Base-by-base conservation (phyloP, 495 filamentous ascomycete genomes). In the Neurospora pannonica region DNA sequence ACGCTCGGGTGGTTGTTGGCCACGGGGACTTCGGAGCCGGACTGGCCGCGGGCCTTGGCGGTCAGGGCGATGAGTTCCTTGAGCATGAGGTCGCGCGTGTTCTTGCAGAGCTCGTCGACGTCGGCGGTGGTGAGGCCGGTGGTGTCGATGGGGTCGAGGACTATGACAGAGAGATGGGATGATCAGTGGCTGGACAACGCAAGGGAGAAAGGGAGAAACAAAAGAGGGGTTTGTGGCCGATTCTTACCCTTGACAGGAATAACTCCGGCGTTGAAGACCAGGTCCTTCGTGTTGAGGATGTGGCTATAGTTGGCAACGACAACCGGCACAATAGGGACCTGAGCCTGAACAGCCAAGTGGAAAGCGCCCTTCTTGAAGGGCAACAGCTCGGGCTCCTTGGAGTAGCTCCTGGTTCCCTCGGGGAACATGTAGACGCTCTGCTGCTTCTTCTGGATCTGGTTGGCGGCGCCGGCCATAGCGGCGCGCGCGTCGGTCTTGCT, bases 291-390 rank as follows among this genome's bases (percentile, higher is more conserved):
- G 76, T 91, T 92, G 76, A 98, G 82, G 34, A 99, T 80, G 77
- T 97, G 89, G 38, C 89, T 90, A 81, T 99, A 99, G 84, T 97
- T 98, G 78, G 90, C 92, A 10, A 89, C 88, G 28, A 98, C 93
- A 28, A 97, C 85, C 0, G 95, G 95, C 43, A 99, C 91, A 78
- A 98, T 93, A 24, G 94, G 94, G 37, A 97, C 95, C 79, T 93
- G 91, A 1, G 95, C 97, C 85, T 98, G 92, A 8, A 99, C 89
- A 28, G 96, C 96, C 13, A 99, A 85, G 81, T 98, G 96, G 84
- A 98, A 99, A 43, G 96, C 96, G 74, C 96, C 96, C 85, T 98
- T 98, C 85, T 99, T 99, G 85, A 98, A 99, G 8, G 92, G 90
- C 72, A 98, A 84, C 78, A 99, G 83, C 71, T 87, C 89, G 7